These are phyloP conservation scores for Chlamydomonas asymmetrica DNA, from an alignment of 139 green algal genomes.

Conservation along the genomic window DNA sequence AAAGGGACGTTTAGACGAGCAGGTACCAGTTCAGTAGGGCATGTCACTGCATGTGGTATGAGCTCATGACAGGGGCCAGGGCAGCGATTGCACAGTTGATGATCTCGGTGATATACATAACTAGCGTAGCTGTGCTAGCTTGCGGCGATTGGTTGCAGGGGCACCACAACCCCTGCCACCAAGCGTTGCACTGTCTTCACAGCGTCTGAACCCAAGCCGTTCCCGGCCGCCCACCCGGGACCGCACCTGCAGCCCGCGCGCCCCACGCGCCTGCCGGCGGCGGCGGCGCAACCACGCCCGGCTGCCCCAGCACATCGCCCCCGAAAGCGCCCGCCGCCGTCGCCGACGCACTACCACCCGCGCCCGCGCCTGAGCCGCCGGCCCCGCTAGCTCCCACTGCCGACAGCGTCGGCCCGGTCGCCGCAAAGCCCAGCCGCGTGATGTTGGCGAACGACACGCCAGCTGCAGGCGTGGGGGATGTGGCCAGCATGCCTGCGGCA, in stretches of 20 bases:
- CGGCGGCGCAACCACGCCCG: background rate
- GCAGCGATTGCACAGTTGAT: no score
- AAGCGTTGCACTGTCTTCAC: background rate
- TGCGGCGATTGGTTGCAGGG: background rate
- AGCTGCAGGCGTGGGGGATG: slow-evolving; percentile 4
- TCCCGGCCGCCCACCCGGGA: background rate
- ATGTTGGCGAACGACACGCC: slow-evolving; percentile 74
- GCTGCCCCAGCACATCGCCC: no score
- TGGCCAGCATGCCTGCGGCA: background rate
- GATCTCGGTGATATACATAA: background rate
- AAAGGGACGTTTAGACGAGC: no score
- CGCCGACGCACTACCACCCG: slow-evolving; percentile 24
- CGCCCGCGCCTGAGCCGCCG: no score
- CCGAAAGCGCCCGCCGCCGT: background rate
- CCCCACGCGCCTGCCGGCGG: slow-evolving; percentile 13
- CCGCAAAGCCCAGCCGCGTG: slow-evolving; percentile 70
- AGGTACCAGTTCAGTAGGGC: no score
- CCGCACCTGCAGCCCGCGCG: background rate
- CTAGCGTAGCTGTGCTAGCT: background rate
- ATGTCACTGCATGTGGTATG: no score
- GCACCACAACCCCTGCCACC: background rate
- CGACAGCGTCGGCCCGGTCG: slow-evolving; percentile 64
- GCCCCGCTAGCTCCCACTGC: no score
- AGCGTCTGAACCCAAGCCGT: background rate
- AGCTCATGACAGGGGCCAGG: no score